Base-by-base conservation (phyloP, 2,329 filamentous ascomycete genomes). In the Pseudogymnoascus sp. region DNA sequence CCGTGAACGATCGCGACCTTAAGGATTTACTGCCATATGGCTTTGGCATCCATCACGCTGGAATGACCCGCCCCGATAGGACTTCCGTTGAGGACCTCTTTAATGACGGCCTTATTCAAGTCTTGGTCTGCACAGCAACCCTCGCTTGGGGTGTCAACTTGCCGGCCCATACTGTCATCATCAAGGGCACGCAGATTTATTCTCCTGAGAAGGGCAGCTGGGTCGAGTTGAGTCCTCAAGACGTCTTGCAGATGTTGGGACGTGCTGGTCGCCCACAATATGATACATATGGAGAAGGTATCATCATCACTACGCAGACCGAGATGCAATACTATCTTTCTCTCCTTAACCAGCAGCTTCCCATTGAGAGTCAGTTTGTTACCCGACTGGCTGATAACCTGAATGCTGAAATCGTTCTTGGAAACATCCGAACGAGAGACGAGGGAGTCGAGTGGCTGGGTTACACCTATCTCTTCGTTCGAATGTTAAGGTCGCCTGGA, bases 401-500 rank as follows among this genome's bases (percentile, higher is more conserved):
- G 67, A 99, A 99, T 70, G 95, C 95, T 2, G 95, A 99, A 73
- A 83, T 99, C 71, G 96, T 99, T 8, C 83, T 99, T 18, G 95
- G 95, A 61, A 99, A 96, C 71, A 85, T 99, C 25, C 87, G 93
- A 63, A 93, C 82, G 65, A 87, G 96, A 64, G 93, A 99, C 69
- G 95, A 99, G 73, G 95, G 90, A 69, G 95, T 99, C n/a, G 93
- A 99, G 73, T 99, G 95, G 95, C 84, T 99, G 36, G 93, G 95
- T 11, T 99, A 99, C 75, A 97, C 93, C 0, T 99, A 99, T 75
- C 85, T 99, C 16, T 99, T 96, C 72, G 91, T 99, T 62, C 90
- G 95, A 60, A 99, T 99, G 95, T 84, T 99, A 66, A 88, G 95
- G 31, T 97, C 93, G 2, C 95, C 95, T 37, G 93, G 91, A 0